Conservation (phyloP, 1,284 basidiomycete species). For the Earliella scabrosa region DNA sequence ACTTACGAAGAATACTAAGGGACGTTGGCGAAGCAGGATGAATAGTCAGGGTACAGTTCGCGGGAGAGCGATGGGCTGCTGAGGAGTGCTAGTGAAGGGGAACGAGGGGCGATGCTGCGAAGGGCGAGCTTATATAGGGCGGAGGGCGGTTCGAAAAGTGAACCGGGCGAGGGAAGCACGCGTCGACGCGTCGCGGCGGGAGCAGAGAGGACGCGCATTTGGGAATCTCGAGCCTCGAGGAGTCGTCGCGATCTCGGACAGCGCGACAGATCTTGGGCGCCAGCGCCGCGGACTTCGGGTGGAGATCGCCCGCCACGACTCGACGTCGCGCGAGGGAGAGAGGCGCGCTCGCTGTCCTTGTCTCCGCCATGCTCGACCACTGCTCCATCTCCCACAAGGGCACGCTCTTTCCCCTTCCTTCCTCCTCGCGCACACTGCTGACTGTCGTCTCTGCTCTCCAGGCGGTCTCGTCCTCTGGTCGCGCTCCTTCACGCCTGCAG, state of each 20-base stretch:
- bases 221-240: not conserved
- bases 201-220: not conserved
- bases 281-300: not conserved
- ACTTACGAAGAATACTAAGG: no score
- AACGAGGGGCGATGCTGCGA: not conserved
- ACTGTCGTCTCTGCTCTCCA: slow-evolving; percentile 35
- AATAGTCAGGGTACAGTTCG: no score
- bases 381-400: slow-evolving; percentile 92
- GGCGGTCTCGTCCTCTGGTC: slow-evolving; percentile 94
- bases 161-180: not conserved
- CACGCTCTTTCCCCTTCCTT: slow-evolving; percentile 30
- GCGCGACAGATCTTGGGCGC: slow-evolving; percentile 2
- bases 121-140: not conserved
- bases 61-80: slow-evolving; percentile 51
- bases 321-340: no score
- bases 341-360: no score
- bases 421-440: not conserved
- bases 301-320: no score
- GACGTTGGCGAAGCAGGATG: no score
- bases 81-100: slow-evolving; percentile 40
- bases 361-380: slow-evolving; percentile 75
- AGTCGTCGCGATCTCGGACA: slow-evolving; percentile 7
- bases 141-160: not conserved
- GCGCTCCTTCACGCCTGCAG: slow-evolving; percentile 88
- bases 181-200: slow-evolving; percentile 3